Evolutionary conservation across 2,329 filamentous ascomycete species (phyloP), one percentile per base, ranked within the genome.

Genomic region (Taxawa tesnikishii): DNA sequence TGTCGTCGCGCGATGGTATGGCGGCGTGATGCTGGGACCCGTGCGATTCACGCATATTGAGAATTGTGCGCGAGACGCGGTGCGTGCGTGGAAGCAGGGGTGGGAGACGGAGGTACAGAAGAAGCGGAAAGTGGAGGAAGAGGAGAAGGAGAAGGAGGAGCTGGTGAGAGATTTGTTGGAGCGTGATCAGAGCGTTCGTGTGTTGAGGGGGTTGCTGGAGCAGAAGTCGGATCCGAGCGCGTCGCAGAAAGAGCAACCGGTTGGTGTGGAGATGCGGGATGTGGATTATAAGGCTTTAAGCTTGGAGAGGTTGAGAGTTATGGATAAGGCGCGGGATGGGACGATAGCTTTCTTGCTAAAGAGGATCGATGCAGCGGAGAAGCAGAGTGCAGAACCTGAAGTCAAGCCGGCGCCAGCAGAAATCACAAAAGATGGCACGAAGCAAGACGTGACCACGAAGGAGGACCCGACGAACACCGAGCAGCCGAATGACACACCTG

Each of bases 1-100:
- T 14, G 62, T 70, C 4, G 68, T 72, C 6, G 68, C 65, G 23
- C 45, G 68, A 11, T 71, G 67, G 67, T 71, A 67, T 40, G 67
- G 68, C 3, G 68, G 68, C 1, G 52, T 62, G 3, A 58, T 68
- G 43, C 55, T 72, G 7, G 68, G 68, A 0, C 67, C 65, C 2
- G 58, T 66, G 11, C 47, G 68, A 11, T 72, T 71, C 39, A 58
- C 56, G 30, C 66, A 70, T 37, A 67, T 72, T 16, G 65, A 69
- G 42, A 58, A 49, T 15, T 56, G 50, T 18, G 67, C 66, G 3
- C 55, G 56, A 35, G 60, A 63, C 34, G 66, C 65, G 2, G 58
- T 71, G 12, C 44, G 48, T 42, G 56, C 50, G 27, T 68, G 55
- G 46, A 43, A 44, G 43, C 54, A 48, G 37, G 41, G 49, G n/a